phyloP scores from a whole-genome alignment of 768 basidiomycete genomes.

The Russula sp. region DNA sequence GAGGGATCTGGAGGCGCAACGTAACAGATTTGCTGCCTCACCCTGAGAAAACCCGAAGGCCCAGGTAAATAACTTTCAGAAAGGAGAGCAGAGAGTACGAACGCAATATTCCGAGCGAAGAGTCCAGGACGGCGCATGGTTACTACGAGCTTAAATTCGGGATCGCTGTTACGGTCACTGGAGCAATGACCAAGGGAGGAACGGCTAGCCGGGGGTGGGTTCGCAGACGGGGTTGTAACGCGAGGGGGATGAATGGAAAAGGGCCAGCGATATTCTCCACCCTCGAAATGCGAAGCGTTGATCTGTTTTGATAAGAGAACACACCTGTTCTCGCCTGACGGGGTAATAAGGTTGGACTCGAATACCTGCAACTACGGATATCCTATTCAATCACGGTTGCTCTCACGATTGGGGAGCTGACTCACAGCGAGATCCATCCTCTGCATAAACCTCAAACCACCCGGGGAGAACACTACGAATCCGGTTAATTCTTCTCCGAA shows the following conservation, averaged over 20 bases:
- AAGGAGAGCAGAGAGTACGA: slow-evolving; percentile 1
- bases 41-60: neutral
- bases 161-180: neutral
- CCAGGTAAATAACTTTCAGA: neutral
- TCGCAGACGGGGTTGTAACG: neutral
- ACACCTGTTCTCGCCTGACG: slow-evolving; percentile 2
- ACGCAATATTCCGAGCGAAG: slow-evolving; percentile 8
- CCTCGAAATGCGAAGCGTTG: neutral
- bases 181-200: neutral
- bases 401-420: neutral
- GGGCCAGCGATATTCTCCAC: slow-evolving; percentile 8
- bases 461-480: slow-evolving; percentile 1
- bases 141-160: neutral
- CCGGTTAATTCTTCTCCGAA: slow-evolving; percentile 17
- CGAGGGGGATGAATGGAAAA: slow-evolving; percentile 4
- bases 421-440: slow-evolving; percentile 19
- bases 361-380: slow-evolving; percentile 5
- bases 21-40: neutral
- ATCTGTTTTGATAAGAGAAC: neutral
- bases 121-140: slow-evolving; percentile 11
- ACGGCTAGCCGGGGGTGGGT: neutral
- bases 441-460: neutral
- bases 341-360: neutral
- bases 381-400: neutral
- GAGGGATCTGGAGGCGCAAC: neutral